Base-by-base conservation (phyloP, 2,329 filamentous ascomycete species). In the Rhexocercosporidium sp. region DNA sequence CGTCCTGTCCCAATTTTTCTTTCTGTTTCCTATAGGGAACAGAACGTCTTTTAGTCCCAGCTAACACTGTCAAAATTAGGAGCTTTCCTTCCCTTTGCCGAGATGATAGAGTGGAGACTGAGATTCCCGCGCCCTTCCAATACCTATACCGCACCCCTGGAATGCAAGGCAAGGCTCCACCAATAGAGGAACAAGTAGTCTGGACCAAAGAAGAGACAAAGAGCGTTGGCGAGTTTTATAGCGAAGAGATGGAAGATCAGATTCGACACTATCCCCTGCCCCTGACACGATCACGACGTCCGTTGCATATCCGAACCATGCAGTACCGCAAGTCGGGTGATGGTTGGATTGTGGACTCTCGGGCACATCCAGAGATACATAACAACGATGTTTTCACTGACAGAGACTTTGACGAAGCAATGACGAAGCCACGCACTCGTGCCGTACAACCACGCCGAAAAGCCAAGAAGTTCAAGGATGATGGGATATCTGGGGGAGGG, bases 241-340 rank as follows among this genome's bases (percentile, higher is more conserved):
- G 12, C 1, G 1, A 2, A 3, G 47, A 62, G 12, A 51, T 62
- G 5, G 25, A 37, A 8, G 27, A 49, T 9, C 31, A 37, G 9
- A 51, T 62, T 14, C 59, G 25, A 4, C 59, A 62, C 11, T 62
- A 51, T 12, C 59, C 59, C 1, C 11, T 62, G 3, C 59, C 59
- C 1, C 14, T 49, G 3, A 62, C 44, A 16, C 25, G 25, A 51
- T 49, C 59, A 20, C 41, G 44, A 25, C 41, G 27, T 14, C 59
- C 41, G 22, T 14, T 16, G 3, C 6, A 51, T 22, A 62, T 62
- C 18, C 16, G 44, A 20, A 31, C 25, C 1, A 62, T 49, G 31
- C 59, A 62, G 27, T 51, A 62, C 11, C 25, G 27, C 7, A 62
- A 51, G 27, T 14, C 11, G 8, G 37, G 22, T 1, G 25, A 25